Evolutionary conservation across 1,284 basidiomycete species (phyloP), one percentile per base, ranked within the genome.

Genomic region (Fomitopsis schrenkii): DNA sequence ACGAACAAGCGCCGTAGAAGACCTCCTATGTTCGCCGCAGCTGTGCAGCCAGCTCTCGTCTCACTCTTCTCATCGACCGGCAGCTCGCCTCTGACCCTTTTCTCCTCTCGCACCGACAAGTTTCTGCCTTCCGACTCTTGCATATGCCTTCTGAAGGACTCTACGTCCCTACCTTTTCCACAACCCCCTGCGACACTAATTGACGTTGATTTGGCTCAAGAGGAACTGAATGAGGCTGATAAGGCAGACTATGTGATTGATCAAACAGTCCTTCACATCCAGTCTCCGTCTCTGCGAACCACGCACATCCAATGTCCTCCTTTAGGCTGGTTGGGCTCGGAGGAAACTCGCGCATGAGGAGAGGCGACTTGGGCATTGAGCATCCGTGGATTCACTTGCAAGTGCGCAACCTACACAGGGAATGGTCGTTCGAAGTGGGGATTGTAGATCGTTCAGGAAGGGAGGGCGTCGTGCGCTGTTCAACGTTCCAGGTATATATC

Each of bases 51-150:
- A 0, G 76, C 83, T 22, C 71, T 87, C 15, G 75, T 95, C 35
- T 91, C 89, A 10, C 72, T 95, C 15, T 91, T 95, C 69, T 93
- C 91, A 7, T 92, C 91, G 0, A 88, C 90, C 1, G 84, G 85
- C 14, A 83, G 85, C 65, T 74, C 83, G 60, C 81, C 88, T 65
- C 74, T 93, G 33, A 77, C 80, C 8, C 74, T 94, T 0, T 94
- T 90, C 74, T 75, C 73, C 0, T 62, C 72, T 0, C 74, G 79
- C 19, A 76, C 74, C n/a, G 91, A 93, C 69, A 22, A 68, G 2
- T 72, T 77, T 19, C 73, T 88, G 0, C 81, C 84, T 1, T 71
- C 80, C 5, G 87, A 91, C 68, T 91, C 91, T 0, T 82, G 87
- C 65, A 76, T 92, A 40, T 83, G 84, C 61, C 74, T 88, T 14